Base-by-base conservation (phyloP, 441 rosid genomes). In the Eruca vesicaria region DNA sequence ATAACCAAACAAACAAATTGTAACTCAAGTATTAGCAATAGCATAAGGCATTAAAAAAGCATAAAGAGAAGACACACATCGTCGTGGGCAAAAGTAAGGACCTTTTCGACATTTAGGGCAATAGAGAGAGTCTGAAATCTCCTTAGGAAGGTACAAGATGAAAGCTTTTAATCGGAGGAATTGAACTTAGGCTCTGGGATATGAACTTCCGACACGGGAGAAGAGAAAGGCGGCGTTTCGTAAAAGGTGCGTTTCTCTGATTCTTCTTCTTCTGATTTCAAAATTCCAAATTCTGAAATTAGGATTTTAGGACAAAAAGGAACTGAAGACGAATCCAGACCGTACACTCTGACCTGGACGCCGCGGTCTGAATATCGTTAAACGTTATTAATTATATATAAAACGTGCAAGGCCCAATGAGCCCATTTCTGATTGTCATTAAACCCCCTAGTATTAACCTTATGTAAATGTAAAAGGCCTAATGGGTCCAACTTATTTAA, bases 61-160 rank as follows among this genome's bases (percentile, higher is more conserved):
- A n/a, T n/a, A 7, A 7, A 69, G 55, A 71, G 32, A 20, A 20
- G 45, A 43, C 4, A 62, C 41, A 53, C 7, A 36, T 21, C 26
- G 36, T 5, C 32, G 14, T 14, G 31, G 55, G 31, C 3, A 23
- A 32, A 76, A 48, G 67, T 4, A 48, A 61, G 68, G 43, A 72
- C 81, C 81, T 78, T 41, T 78, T 78, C 73, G 81, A 78, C 77
- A 78, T 78, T 50, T 19, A 10, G 35, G 75, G 61, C 19, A 75
- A 61, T 68, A 10, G 59, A 74, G 59, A 45, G 35, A 45, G 4
- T 20, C 18, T 26, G 19, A 67, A 74, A 53, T 50, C 63, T 53
- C 63, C 43, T 53, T 26, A 26, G 29, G 53, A 15, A 48, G 29
- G 0, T 26, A 26, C 29, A 48, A 48, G 53, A 48, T 19, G 9